A percentile compares a stretch with the other conserved stretches of the same genome.
These are phyloP conservation scores for Malassezia japonica DNA, from an alignment of 1,284 basidiomycete species.

Conservation along the genomic window DNA sequence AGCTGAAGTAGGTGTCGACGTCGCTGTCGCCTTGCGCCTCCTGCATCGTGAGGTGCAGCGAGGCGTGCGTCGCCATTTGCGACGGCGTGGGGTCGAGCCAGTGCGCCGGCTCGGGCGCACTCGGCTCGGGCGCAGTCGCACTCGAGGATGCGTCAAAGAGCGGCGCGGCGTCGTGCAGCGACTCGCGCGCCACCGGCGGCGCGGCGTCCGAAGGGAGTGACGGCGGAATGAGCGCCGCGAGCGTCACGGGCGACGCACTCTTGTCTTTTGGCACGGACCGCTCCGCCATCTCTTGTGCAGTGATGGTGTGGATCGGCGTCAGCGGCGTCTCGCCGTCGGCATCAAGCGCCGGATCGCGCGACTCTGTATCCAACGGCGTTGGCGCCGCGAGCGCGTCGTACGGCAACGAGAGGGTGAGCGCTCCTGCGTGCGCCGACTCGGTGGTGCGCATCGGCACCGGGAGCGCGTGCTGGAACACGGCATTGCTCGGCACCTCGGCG, in stretches of 20 bases:
- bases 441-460: slow-evolving; percentile 28
- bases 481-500: slow-evolving; percentile 10
- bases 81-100: not conserved
- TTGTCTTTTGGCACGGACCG: not conserved
- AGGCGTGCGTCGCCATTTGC: not conserved
- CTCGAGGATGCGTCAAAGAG: not conserved
- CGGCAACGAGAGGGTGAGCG: slow-evolving; percentile 30
- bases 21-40: not conserved
- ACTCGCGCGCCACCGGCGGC: not conserved
- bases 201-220: slow-evolving; percentile 9
- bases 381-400: slow-evolving; percentile 10
- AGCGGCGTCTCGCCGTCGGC: slow-evolving; percentile 15
- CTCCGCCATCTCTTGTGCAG: not conserved
- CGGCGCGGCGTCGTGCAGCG: not conserved
- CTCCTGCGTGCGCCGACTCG: slow-evolving; percentile 27
- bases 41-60: not conserved
- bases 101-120: too few relatives aligned
- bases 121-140: not conserved
- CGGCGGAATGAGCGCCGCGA: not conserved
- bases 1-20: not conserved
- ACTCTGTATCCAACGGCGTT: not conserved
- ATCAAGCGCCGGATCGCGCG: not conserved
- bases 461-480: slow-evolving; percentile 35
- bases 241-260: not conserved
- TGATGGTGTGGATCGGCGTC: slow-evolving; percentile 9